Conservation (phyloP, 306 rosid genomes). For the Astragalus glycyphyllos region DNA sequence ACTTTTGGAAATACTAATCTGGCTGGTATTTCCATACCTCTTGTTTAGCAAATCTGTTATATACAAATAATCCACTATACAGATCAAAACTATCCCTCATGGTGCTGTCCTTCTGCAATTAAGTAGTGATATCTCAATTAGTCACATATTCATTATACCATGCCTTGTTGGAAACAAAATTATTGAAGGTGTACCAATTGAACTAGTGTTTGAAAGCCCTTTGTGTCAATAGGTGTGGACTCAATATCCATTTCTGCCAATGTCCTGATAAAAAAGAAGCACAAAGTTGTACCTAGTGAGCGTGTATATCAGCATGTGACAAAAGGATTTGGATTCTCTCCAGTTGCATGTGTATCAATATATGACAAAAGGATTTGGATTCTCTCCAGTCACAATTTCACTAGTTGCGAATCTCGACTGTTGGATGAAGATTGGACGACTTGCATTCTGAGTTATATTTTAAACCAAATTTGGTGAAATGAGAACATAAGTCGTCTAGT, state of each 20-base stretch:
- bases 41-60: slow-evolving; percentile 63
- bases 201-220: slow-evolving; percentile 56
- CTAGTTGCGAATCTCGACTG: too few species aligned
- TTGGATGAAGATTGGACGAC: too few species aligned
- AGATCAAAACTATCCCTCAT: slow-evolving; percentile 58
- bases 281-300: slow-evolving; percentile 15
- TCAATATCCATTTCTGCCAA: slow-evolving; percentile 56
- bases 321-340: too few species aligned
- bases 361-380: background rate
- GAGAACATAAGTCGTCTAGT: too few species aligned
- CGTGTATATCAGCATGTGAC: background rate
- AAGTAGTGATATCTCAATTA: slow-evolving; percentile 14
- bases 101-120: slow-evolving; percentile 63
- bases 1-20: slow-evolving; percentile 15
- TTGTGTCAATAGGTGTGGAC: slow-evolving; percentile 61
- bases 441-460: too few species aligned
- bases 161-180: background rate
- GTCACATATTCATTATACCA: background rate
- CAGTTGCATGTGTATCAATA: too few species aligned
- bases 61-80: slow-evolving; percentile 55
- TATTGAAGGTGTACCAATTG: slow-evolving; percentile 52
- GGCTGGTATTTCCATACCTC: slow-evolving; percentile 55
- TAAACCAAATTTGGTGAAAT: too few species aligned
- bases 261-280: slow-evolving; percentile 44
- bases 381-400: too few species aligned